phyloP scores from a whole-genome alignment of 306 rosid species.

The Sesbania bispinosa region DNA sequence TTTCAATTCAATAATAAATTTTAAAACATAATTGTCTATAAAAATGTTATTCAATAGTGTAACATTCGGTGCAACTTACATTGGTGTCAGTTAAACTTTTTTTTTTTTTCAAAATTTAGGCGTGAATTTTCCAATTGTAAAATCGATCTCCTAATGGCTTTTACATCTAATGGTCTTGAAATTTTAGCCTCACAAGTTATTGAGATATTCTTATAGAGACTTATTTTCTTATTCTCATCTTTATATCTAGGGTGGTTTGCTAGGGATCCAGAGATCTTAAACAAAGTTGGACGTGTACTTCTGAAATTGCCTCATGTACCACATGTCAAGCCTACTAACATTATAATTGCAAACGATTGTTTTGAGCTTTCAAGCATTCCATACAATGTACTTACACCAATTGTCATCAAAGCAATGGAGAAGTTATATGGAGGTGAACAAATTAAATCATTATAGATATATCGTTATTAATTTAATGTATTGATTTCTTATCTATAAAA shows the following conservation, averaged over 20 bases:
- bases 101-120: too few relatives aligned
- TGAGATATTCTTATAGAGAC: background rate
- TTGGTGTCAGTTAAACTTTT: too few relatives aligned
- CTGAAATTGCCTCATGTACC: conserved; percentile 31
- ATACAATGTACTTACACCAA: conserved; percentile 25
- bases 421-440: conserved; percentile 61
- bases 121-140: background rate
- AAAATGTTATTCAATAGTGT: too few relatives aligned
- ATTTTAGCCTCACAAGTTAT: background rate
- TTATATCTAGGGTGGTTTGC: conserved; percentile 96
- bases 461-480: background rate
- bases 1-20: too few relatives aligned
- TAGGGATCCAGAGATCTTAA: conserved; percentile 53
- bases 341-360: conserved; percentile 71
- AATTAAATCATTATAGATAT: too few relatives aligned
- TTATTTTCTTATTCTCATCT: too few relatives aligned
- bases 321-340: conserved; percentile 35
- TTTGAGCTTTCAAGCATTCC: conserved; percentile 58
- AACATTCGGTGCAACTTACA: too few relatives aligned
- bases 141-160: too few relatives aligned
- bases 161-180: background rate
- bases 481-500: background rate
- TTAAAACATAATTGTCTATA: too few relatives aligned
- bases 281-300: conserved; percentile 48
- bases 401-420: conserved; percentile 38